Percentiles rank a stretch among this genome's conserved stretches.
Evolutionary conservation across 768 basidiomycete genomes (phyloP).

Genomic region (Amanita phalloides): DNA sequence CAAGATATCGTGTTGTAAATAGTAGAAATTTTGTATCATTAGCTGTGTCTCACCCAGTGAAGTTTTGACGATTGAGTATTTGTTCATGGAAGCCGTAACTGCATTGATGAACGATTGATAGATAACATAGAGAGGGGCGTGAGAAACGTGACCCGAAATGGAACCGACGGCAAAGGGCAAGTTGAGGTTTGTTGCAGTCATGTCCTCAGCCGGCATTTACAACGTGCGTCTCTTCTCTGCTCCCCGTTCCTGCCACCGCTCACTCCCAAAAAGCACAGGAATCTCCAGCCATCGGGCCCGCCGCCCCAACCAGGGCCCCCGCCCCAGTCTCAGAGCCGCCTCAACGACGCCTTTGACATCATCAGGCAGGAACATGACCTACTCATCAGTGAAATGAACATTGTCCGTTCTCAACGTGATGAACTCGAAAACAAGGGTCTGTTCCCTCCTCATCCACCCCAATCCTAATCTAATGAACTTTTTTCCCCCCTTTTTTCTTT

Average conservation of each 20-base stretch:
- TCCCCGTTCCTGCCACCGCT: conserved; percentile 4
- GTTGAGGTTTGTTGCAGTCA: not conserved
- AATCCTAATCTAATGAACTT: not conserved
- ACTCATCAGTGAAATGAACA: conserved; percentile 54
- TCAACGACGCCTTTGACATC: conserved; percentile 72
- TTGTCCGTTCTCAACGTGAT: conserved; percentile 69
- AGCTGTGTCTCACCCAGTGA: too few relatives aligned
- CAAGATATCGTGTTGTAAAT: too few relatives aligned
- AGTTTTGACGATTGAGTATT: too few relatives aligned
- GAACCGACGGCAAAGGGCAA: not conserved
- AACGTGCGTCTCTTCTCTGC: conserved; percentile 21
- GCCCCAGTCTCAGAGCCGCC: conserved; percentile 21
- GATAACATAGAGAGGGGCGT: too few relatives aligned
- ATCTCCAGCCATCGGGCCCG: conserved; percentile 41
- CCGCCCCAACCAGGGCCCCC: conserved; percentile 26
- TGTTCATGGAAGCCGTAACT: too few relatives aligned
- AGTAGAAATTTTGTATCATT: too few relatives aligned
- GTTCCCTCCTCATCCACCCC: conserved; percentile 15
- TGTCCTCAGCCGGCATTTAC: conserved; percentile 22
- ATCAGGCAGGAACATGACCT: conserved; percentile 81
- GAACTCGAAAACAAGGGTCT: conserved; percentile 85
- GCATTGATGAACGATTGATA: too few relatives aligned
- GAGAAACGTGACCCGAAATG: not conserved
- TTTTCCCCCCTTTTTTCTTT: not conserved
- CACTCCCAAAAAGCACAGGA: conserved; percentile 33